Base-by-base conservation (phyloP, 805 yeast species). In the Candida nemodendra region DNA sequence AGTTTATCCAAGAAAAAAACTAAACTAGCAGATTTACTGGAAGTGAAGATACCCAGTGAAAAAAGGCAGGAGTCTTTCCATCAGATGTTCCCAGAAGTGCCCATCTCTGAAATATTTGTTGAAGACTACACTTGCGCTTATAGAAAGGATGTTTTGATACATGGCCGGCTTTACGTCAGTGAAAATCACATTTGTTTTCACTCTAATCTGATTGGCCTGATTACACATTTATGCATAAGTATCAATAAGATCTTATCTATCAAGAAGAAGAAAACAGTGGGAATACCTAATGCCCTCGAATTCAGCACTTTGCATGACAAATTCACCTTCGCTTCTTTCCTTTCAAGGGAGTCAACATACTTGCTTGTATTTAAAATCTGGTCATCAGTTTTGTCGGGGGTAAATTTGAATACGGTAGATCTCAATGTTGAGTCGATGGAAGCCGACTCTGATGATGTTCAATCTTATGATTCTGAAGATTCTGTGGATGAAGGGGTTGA, bases 261-360 rank as follows among this genome's bases (percentile, higher is more conserved):
- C 15, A 83, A 79, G 44, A 82, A 81, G 57, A 76, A 72, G 54
- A 70, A 76, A 12, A 81, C 88, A 0, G 80, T 78, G 0, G 64
- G 83, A 12, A 79, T 83, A 43, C 88, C 88, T 5, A 83, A 82
- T 53, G 87, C 84, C 1, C 72, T 83, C 44, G 70, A 72, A 30
- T 71, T 83, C 16, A 71, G 76, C 39, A 82, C 89, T 1, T 60
- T 79, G 32, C 84, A 81, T 50, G 76, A 73, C 18, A 76, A 72
- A 48, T 78, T 75, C 53, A 69, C 71, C 0, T 83, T 83, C 66
- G 87, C 87, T 0, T 74, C 84, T 1, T 76, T 83, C 43, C 64
- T 80, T 18, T 66, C 79, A 3, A 68, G 90, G 48, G 90, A 83
- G 57, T 40, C 66, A 1, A 64, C 77, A 0, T 74, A 66, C 48